Conservation (phyloP, 495 filamentous ascomycete genomes). For the Chaetomium fimeti region DNA sequence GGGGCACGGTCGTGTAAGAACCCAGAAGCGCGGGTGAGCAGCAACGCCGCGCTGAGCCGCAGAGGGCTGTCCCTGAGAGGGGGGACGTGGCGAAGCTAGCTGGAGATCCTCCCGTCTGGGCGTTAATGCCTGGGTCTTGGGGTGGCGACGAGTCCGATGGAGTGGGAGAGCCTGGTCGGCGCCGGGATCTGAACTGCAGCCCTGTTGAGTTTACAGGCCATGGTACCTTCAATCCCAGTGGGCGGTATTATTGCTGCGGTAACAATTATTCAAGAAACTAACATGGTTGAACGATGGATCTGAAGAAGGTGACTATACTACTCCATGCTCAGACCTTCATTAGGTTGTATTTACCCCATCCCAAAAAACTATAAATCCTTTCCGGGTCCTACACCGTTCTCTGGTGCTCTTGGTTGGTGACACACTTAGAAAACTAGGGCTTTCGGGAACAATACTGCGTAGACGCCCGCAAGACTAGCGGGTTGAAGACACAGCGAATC, state of each 20-base stretch:
- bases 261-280: no score
- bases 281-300: no score
- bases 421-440: background rate
- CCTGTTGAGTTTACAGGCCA: background rate
- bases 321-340: background rate
- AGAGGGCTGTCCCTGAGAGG: background rate
- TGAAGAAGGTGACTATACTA: no score
- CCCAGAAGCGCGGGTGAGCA: background rate
- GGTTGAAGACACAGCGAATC: no score
- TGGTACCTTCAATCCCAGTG: no score
- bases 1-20: background rate
- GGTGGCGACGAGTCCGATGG: background rate
- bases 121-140: background rate
- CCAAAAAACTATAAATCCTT: background rate
- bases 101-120: background rate
- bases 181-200: background rate
- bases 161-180: background rate
- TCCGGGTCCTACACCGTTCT: background rate
- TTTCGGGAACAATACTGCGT: background rate
- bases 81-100: background rate
- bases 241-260: no score
- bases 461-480: background rate
- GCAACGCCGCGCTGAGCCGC: background rate
- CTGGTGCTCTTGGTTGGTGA: background rate
- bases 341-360: background rate